phyloP scores from a whole-genome alignment of 345 rosid species.

The Eutrema heterophyllum region DNA sequence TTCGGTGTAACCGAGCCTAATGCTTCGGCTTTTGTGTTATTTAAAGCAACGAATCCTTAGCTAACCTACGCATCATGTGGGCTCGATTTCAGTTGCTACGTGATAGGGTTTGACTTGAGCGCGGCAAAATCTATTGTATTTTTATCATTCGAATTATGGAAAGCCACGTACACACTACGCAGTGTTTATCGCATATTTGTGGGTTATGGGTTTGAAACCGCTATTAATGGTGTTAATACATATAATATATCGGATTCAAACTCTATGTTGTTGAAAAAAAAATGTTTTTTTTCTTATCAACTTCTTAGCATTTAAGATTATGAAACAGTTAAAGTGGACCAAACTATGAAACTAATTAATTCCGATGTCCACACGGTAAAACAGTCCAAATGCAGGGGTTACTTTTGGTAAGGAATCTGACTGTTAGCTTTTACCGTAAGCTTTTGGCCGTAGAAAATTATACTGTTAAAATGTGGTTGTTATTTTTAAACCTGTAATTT shows the following conservation, averaged over 20 bases:
- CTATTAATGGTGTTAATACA: no score
- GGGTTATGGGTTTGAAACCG: not conserved
- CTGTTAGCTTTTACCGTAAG: no score
- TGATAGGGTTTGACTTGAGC: conserved; percentile 17
- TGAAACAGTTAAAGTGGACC: not conserved
- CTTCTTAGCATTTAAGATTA: not conserved
- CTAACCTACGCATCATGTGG: conserved; percentile 2
- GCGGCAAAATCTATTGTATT: conserved; percentile 20
- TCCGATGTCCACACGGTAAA: not conserved
- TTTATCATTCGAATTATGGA: conserved; percentile 1
- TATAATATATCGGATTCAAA: no score
- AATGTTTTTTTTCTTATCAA: no score
- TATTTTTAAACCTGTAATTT: no score
- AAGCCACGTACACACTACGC: not conserved
- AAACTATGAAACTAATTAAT: no score
- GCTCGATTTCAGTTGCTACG: not conserved
- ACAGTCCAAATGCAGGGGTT: no score
- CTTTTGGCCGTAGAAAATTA: no score
- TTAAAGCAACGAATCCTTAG: not conserved
- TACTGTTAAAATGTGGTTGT: no score
- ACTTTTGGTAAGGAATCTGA: no score
- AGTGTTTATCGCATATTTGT: not conserved
- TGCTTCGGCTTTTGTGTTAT: not conserved
- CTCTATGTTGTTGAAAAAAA: no score
- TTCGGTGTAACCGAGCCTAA: conserved; percentile 13